Conservation (phyloP, 2,329 filamentous ascomycete species). For the Pseudopithomyces chartarum region DNA sequence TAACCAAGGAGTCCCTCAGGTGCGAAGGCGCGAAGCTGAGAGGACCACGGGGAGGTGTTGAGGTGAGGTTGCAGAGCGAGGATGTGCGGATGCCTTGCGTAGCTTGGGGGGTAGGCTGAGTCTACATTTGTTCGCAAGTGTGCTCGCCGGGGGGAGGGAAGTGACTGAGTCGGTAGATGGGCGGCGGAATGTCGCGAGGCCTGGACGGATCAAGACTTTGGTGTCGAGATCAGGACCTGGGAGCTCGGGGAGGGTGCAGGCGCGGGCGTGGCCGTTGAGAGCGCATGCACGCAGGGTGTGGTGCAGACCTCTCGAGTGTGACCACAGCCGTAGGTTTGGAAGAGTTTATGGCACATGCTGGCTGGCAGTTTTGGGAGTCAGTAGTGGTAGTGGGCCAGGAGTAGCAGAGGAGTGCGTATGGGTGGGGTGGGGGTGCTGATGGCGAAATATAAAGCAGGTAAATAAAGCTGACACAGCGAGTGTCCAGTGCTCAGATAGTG, state of each 20-base stretch:
- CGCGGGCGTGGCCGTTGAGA: conserved; percentile 10
- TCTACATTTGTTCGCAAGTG: neutral
- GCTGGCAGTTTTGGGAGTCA: neutral
- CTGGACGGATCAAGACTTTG: neutral
- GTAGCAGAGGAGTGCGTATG: too few relatives aligned
- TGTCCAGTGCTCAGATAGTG: neutral
- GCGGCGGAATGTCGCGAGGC: neutral
- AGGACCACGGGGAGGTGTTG: neutral
- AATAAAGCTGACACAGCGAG: neutral
- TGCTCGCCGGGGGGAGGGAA: neutral
- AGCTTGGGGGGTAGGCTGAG: neutral
- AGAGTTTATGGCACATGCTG: conserved; percentile 2
- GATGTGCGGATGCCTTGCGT: neutral
- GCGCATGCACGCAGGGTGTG: conserved; percentile 31
- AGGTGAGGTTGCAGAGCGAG: neutral
- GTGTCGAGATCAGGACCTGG: neutral
- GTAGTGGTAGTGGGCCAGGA: neutral
- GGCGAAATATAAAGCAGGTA: neutral
- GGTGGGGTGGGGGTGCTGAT: neutral
- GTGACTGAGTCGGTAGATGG: neutral
- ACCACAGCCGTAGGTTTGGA: conserved; percentile 20
- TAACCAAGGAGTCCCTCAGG: neutral
- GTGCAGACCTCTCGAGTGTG: conserved; percentile 31
- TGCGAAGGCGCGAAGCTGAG: neutral
- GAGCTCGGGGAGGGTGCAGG: conserved; percentile 8